Conservation (phyloP, 345 rosid species). For the Kernera saxatilis region DNA sequence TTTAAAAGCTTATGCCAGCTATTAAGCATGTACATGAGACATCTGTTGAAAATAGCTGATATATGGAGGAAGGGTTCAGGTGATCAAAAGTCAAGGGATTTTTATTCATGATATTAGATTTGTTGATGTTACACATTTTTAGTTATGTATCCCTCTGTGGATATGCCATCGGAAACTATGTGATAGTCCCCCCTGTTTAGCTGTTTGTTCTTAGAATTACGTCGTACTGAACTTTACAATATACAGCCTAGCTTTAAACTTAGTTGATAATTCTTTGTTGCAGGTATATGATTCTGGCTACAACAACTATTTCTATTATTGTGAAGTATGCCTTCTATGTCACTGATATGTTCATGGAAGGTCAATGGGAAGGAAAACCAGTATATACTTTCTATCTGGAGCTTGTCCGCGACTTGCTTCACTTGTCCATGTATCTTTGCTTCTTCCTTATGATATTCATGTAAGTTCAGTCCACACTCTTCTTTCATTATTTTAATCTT, state of each 20-base stretch:
- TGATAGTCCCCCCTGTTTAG: not conserved
- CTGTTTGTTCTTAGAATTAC: not conserved
- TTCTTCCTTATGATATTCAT: constrained; percentile 93
- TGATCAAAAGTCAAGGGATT: not conserved
- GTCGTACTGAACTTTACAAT: not conserved
- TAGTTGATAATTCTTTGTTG: constrained; percentile 4
- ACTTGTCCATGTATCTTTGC: constrained; percentile 89
- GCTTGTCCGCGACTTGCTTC: constrained; percentile 91
- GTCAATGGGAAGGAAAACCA: constrained; percentile 95
- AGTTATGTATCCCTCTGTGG: not conserved
- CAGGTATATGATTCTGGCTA: constrained; percentile 95
- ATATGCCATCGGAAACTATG: not conserved
- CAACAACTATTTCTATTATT: constrained; percentile 77
- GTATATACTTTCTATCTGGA: constrained; percentile 93
- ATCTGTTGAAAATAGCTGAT: not conserved
- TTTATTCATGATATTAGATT: not conserved
- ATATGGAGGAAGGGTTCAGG: not conserved
- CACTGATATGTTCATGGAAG: constrained; percentile 89
- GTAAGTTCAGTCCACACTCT: constrained; percentile 44
- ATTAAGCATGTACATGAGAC: not conserved
- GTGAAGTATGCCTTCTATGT: constrained; percentile 85
- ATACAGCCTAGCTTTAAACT: not conserved
- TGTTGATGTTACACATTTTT: not conserved
- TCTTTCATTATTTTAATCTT: not conserved
- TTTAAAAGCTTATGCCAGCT: not conserved